Conservation (phyloP, 2,329 filamentous ascomycete genomes). For the Xylariaceae sp. region DNA sequence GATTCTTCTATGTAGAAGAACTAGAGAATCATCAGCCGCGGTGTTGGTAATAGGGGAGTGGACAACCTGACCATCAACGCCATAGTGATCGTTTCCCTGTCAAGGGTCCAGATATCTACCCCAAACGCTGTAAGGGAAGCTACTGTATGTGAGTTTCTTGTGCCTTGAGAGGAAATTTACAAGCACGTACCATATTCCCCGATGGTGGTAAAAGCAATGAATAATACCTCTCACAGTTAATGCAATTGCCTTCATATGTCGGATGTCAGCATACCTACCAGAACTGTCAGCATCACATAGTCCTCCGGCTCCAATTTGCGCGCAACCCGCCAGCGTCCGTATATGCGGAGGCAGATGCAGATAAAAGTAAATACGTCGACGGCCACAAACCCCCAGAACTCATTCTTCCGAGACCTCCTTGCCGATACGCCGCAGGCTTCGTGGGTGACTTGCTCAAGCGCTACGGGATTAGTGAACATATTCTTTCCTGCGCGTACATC, state of each 20-base stretch:
- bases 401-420: slow-evolving; percentile 40
- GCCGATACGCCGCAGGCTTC: slow-evolving; percentile 41
- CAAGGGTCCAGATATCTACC: slow-evolving; percentile 47
- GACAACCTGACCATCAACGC: slow-evolving; percentile 40
- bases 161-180: background rate
- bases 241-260: background rate
- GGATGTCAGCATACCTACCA: slow-evolving; percentile 34
- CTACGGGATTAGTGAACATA: slow-evolving; percentile 27
- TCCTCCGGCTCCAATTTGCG: slow-evolving; percentile 46
- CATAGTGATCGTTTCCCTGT: slow-evolving; percentile 34
- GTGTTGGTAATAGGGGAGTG: background rate
- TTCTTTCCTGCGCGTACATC: background rate
- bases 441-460: slow-evolving; percentile 42
- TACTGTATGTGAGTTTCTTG: slow-evolving; percentile 21
- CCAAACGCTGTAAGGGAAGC: slow-evolving; percentile 42
- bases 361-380: slow-evolving; percentile 42
- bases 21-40: slow-evolving; percentile 23
- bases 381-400: slow-evolving; percentile 44
- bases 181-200: slow-evolving; percentile 40
- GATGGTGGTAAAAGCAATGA: slow-evolving; percentile 40
- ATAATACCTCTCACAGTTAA: slow-evolving; percentile 31
- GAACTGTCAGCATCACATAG: slow-evolving; percentile 46
- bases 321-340: slow-evolving; percentile 42
- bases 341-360: slow-evolving; percentile 46
- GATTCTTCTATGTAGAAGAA: slow-evolving; percentile 44